Conservation (phyloP, 257 asterid species). For the Plectranthus barbatus region DNA sequence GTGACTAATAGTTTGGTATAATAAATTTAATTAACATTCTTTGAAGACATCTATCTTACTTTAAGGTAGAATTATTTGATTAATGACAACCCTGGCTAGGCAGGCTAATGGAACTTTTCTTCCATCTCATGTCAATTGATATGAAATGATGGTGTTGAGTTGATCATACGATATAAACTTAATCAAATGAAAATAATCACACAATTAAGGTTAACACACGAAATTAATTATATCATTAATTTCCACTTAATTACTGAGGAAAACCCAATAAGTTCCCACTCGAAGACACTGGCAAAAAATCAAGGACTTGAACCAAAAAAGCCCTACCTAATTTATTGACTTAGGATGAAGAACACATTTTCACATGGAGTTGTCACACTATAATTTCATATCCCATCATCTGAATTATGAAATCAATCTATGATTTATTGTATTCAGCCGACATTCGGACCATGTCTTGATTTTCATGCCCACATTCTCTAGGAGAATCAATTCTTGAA, state of each 20-base stretch:
- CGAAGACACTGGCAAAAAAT: neutral
- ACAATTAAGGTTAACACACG: too few species aligned
- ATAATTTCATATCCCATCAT: neutral
- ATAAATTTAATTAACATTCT: too few species aligned
- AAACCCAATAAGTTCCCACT: neutral
- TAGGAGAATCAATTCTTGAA: neutral
- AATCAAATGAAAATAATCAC: too few species aligned
- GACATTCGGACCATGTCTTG: neutral
- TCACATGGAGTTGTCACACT: neutral
- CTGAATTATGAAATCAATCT: neutral
- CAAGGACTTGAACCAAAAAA: constrained; percentile 6
- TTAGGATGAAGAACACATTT: neutral
- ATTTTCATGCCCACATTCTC: constrained; percentile 4
- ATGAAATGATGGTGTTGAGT: too few species aligned
- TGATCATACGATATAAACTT: too few species aligned
- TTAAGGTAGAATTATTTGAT: too few species aligned
- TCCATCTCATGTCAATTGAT: too few species aligned
- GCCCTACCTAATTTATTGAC: constrained; percentile 10
- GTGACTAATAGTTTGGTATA: too few species aligned
- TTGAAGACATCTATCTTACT: too few species aligned
- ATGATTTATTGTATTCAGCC: neutral
- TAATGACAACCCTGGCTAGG: too few species aligned
- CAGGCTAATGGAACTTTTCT: too few species aligned
- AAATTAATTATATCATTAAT: neutral
- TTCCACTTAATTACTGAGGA: neutral